phyloP scores from a whole-genome alignment of 768 basidiomycete genomes.

The Boletales sp. region DNA sequence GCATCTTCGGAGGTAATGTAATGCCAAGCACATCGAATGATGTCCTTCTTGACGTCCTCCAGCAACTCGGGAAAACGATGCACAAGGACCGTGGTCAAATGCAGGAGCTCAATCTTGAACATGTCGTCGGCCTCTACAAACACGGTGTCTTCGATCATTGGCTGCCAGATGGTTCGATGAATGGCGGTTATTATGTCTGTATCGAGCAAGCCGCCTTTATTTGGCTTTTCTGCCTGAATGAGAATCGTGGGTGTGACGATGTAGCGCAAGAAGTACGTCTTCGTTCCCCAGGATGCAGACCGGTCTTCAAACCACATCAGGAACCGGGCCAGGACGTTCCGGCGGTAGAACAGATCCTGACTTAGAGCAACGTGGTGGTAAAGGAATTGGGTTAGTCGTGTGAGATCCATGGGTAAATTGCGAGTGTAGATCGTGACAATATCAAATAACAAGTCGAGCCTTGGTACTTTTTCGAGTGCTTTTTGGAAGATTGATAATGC shows the following conservation, averaged over 20 bases:
- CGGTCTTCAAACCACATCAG: constrained; percentile 76
- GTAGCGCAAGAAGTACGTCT: constrained; percentile 74
- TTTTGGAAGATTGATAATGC: constrained; percentile 77
- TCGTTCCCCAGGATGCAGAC: constrained; percentile 66
- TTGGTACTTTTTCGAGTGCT: constrained; percentile 63
- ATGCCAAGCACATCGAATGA: constrained; percentile 92
- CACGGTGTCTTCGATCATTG: constrained; percentile 52
- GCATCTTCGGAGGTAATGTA: constrained; percentile 83
- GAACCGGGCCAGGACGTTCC: constrained; percentile 84
- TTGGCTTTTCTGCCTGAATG: constrained; percentile 60
- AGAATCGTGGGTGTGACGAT: constrained; percentile 86
- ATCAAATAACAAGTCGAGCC: constrained; percentile 87
- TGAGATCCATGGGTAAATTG: constrained; percentile 76
- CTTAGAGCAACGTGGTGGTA: constrained; percentile 80
- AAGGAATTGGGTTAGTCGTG: constrained; percentile 77
- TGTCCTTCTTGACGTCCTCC: constrained; percentile 80
- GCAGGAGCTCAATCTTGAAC: constrained; percentile 87
- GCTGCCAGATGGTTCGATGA: constrained; percentile 77
- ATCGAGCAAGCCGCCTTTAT: constrained; percentile 64
- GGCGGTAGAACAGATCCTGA: constrained; percentile 63
- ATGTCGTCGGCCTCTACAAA: constrained; percentile 71
- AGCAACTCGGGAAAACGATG: constrained; percentile 81
- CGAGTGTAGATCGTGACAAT: constrained; percentile 78
- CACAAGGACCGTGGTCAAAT: constrained; percentile 85
- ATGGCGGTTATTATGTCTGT: constrained; percentile 65